Conservation (phyloP, 495 filamentous ascomycete genomes). For the Trichocladium uniseriatum region DNA sequence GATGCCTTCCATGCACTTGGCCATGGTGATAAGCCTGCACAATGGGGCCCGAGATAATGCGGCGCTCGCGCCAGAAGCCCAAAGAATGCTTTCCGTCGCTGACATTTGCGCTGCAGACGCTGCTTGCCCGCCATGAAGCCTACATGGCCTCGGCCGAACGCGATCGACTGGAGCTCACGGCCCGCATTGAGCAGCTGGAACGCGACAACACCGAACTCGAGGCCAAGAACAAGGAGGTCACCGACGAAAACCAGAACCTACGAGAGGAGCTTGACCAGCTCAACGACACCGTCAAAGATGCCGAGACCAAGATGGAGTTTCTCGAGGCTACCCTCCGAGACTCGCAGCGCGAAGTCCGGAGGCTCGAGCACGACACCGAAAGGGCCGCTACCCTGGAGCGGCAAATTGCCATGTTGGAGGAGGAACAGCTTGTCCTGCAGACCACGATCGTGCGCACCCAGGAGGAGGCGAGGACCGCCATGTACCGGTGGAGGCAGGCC, state of each 20-base stretch:
- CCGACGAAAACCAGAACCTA: slow-evolving; percentile 70
- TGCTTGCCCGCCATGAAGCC: slow-evolving; percentile 83
- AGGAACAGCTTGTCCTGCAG: slow-evolving; percentile 66
- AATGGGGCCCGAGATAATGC: slow-evolving; percentile 7
- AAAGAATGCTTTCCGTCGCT: slow-evolving; percentile 19
- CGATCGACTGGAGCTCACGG: slow-evolving; percentile 59
- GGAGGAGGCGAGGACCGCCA: slow-evolving; percentile 63
- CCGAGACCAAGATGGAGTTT: slow-evolving; percentile 62
- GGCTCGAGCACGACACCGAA: slow-evolving; percentile 60
- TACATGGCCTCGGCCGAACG: slow-evolving; percentile 86
- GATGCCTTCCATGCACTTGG: not conserved
- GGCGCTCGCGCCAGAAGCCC: slow-evolving; percentile 2
- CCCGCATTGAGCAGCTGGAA: slow-evolving; percentile 67
- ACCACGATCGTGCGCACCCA: slow-evolving; percentile 52
- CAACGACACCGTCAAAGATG: slow-evolving; percentile 63
- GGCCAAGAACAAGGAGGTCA: slow-evolving; percentile 57
- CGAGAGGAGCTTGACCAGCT: slow-evolving; percentile 73
- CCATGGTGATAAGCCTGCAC: not conserved
- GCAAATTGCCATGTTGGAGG: slow-evolving; percentile 67
- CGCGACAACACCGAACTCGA: slow-evolving; percentile 66
- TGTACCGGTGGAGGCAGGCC: slow-evolving; percentile 73
- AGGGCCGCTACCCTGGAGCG: slow-evolving; percentile 68
- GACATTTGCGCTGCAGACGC: slow-evolving; percentile 62
- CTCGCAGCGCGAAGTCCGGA: slow-evolving; percentile 64
- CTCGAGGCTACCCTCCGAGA: slow-evolving; percentile 65